Base-by-base conservation (phyloP, 192 early-diverging fungal species). In the Backusella morwellensis region DNA sequence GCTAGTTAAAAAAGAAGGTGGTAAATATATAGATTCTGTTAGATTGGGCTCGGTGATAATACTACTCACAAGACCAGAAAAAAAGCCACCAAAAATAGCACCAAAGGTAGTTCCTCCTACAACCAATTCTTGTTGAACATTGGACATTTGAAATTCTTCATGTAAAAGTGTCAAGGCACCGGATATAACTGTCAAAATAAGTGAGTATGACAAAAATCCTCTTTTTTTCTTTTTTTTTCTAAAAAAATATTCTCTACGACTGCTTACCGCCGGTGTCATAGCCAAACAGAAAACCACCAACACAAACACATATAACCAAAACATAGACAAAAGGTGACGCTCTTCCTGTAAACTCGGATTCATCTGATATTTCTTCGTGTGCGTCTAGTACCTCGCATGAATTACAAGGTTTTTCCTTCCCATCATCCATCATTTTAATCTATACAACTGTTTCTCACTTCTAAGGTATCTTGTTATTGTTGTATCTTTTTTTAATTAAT, bases 51-150 rank as follows among this genome's bases (percentile, higher is more conserved):
- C 29, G 11, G 44, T 77, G 17, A 32, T 6, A 15, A 26, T 68
- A 15, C 7, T 40, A 7, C 19, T 42, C 70, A 74, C 77, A 47
- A 77, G 63, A 56, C 87, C 85, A 50, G 85, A 82, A 72, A 83
- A 78, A 8, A 88, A 78, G 15, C 85, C 84, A n/a, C 87, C 85
- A 41, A 86, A 76, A 72, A 88, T 85, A 19, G 87, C 87, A 41
- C 87, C 87, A 14, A 88, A 71, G 35, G 87, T 88, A 15, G 87
- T 88, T 77, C 83, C 88, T 63, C 88, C 86, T 56, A 89, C 88
- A 17, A 89, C 68, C 59, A 89, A 80, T 80, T 87, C 88, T 73
- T 87, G 82, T n/a, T 83, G 73, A 63, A 83, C 76, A 23, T 77
- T 82, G 26, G 80, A 74, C 66, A 89, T 77, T 6, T 78, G 52